Evolutionary conservation across 768 basidiomycete species (phyloP).

Genomic region (Mycena floridula): DNA sequence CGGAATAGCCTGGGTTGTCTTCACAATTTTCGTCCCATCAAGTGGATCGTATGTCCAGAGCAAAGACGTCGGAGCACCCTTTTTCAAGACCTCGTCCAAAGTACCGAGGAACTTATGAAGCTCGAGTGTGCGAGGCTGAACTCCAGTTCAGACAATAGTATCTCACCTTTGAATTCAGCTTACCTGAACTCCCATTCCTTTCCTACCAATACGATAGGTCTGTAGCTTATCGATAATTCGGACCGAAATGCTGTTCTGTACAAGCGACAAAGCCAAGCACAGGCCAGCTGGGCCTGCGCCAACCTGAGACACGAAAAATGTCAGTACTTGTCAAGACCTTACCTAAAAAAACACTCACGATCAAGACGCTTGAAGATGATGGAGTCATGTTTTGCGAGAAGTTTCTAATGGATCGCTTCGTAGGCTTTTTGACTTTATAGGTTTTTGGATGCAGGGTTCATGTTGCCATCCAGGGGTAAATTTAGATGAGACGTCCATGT

Average conservation of each 20-base stretch:
- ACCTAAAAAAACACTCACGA: too few species aligned
- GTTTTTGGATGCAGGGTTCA: too few species aligned
- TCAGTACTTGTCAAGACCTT: too few species aligned
- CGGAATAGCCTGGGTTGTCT: background rate
- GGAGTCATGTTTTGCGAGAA: too few species aligned
- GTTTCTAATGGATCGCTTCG: too few species aligned
- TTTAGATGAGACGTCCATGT: too few species aligned
- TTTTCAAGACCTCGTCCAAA: slow-evolving; percentile 9
- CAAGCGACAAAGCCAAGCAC: slow-evolving; percentile 22
- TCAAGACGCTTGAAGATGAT: too few species aligned
- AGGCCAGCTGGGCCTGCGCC: slow-evolving; percentile 16
- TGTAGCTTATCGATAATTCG: slow-evolving; percentile 25
- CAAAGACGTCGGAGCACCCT: background rate
- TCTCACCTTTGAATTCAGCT: background rate
- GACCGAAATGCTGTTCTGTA: slow-evolving; percentile 22
- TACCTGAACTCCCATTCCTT: slow-evolving; percentile 23
- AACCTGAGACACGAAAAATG: too few species aligned
- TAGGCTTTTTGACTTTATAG: too few species aligned
- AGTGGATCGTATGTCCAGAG: slow-evolving; percentile 9
- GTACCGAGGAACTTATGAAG: slow-evolving; percentile 18
- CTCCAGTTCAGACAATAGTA: background rate
- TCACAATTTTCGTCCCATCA: slow-evolving; percentile 5
- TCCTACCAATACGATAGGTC: slow-evolving; percentile 13
- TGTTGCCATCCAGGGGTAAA: too few species aligned
- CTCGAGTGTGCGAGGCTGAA: slow-evolving; percentile 20